Conservation (phyloP, 2,329 filamentous ascomycete species). For the Ophiocordyceps camponoti-saundersi region DNA sequence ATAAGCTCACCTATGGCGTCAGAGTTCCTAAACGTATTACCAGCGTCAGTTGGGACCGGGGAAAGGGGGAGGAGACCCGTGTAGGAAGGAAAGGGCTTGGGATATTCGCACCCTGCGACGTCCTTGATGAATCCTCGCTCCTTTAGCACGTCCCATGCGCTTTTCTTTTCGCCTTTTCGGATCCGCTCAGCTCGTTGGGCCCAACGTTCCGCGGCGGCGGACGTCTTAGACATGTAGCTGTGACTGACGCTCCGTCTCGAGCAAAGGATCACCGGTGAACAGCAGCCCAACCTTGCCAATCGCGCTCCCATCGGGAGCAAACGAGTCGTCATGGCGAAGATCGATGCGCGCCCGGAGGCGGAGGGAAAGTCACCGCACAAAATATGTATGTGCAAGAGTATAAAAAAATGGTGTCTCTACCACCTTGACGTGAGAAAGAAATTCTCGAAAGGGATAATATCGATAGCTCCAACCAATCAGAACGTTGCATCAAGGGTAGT, state of each 20-base stretch:
- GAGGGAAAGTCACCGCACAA: neutral
- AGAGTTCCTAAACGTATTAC: slow-evolving; percentile 18
- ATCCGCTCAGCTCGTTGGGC: slow-evolving; percentile 27
- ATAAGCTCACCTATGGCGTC: slow-evolving; percentile 45
- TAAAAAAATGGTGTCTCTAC: neutral
- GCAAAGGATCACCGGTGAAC: slow-evolving; percentile 5
- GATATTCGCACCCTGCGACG: slow-evolving; percentile 45
- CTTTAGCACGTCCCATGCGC: slow-evolving; percentile 48
- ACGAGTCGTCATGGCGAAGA: neutral
- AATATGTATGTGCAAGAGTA: neutral
- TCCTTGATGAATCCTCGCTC: slow-evolving; percentile 61
- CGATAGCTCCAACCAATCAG: slow-evolving; percentile 12
- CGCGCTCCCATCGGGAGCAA: neutral
- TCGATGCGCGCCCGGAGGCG: neutral
- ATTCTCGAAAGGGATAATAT: neutral
- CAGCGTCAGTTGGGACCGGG: neutral
- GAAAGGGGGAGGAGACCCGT: neutral
- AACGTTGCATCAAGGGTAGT: neutral
- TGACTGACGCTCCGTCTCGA: slow-evolving; percentile 19
- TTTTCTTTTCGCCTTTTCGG: slow-evolving; percentile 26
- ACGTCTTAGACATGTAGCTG: slow-evolving; percentile 26
- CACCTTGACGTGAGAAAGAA: neutral
- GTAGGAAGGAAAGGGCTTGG: neutral
- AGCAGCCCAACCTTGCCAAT: neutral
- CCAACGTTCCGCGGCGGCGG: slow-evolving; percentile 29